These are phyloP conservation scores for Umbelopsis isabellina DNA, from an alignment of 192 early-diverging fungal genomes.

Conservation along the genomic window DNA sequence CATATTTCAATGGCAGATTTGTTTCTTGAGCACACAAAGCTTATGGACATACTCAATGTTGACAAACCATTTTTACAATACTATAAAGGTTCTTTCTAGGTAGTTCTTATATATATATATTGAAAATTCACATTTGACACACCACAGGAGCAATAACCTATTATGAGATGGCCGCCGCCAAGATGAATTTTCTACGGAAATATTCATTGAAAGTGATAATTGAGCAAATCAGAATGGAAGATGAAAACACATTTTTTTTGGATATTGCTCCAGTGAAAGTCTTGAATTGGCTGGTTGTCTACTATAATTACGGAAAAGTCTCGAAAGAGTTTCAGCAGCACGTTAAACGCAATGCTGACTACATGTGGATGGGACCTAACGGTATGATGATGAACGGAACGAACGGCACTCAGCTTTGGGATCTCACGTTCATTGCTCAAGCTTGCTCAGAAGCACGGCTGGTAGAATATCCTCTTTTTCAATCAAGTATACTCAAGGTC, in stretches of 20 bases:
- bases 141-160: conserved; percentile 52
- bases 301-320: conserved; percentile 83
- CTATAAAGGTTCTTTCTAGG: too few relatives aligned
- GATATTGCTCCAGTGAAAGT: conserved; percentile 95
- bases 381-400: conserved; percentile 97
- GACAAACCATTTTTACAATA: too few relatives aligned
- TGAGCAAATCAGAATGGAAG: conserved; percentile 85
- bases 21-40: conserved; percentile 79
- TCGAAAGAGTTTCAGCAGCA: conserved; percentile 79
- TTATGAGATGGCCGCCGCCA: conserved; percentile 73
- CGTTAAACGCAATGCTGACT: conserved; percentile 73
- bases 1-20: conserved; percentile 83
- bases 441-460: conserved; percentile 81
- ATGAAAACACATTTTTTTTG: conserved; percentile 85
- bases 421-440: conserved; percentile 86
- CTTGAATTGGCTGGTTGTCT: conserved; percentile 87
- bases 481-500: conserved; percentile 63
- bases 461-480: conserved; percentile 70
- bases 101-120: too few relatives aligned
- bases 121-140: too few relatives aligned
- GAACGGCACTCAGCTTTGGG: conserved; percentile 97
- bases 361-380: conserved; percentile 88
- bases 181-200: conserved; percentile 55
- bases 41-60: conserved; percentile 79
- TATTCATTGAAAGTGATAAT: conserved; percentile 75